Conservation (phyloP, 2,329 filamentous ascomycete species). For the Alternaria burnsii region DNA sequence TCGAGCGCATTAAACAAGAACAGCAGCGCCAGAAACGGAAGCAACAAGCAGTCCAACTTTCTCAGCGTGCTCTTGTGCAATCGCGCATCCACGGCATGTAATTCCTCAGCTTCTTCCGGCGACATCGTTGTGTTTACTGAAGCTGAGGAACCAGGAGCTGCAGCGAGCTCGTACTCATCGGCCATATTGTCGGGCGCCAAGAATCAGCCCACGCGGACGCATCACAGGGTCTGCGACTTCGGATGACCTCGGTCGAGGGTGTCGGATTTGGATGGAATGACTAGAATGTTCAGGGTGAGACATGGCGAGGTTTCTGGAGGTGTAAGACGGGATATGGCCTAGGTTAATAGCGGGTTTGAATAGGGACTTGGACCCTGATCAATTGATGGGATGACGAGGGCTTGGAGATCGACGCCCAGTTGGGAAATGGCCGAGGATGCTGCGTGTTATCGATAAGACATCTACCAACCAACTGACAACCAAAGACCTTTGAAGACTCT, state of each 20-base stretch:
- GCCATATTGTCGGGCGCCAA: conserved; percentile 26
- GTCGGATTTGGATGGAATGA: neutral
- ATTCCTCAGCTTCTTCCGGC: conserved; percentile 15
- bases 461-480: neutral
- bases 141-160: conserved; percentile 9
- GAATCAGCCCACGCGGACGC: conserved; percentile 14
- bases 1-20: conserved; percentile 64
- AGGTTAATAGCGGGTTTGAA: conserved; percentile 2
- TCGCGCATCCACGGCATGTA: conserved; percentile 2
- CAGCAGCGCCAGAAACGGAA: conserved; percentile 61
- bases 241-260: conserved; percentile 3
- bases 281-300: neutral
- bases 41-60: conserved; percentile 60
- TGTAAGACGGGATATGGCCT: neutral
- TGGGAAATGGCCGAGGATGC: conserved; percentile 1
- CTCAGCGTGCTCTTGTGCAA: conserved; percentile 52
- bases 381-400: conserved; percentile 1
- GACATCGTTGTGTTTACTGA: conserved; percentile 16
- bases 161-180: conserved; percentile 23
- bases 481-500: no score
- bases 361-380: conserved; percentile 5
- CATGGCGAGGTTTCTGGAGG: neutral
- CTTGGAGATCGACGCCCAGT: conserved; percentile 4
- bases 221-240: conserved; percentile 18
- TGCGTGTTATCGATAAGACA: conserved; percentile 17